These are phyloP conservation scores for Xerocomus amazonicus DNA, from an alignment of 1,284 basidiomycete genomes.

Conservation along the genomic window DNA sequence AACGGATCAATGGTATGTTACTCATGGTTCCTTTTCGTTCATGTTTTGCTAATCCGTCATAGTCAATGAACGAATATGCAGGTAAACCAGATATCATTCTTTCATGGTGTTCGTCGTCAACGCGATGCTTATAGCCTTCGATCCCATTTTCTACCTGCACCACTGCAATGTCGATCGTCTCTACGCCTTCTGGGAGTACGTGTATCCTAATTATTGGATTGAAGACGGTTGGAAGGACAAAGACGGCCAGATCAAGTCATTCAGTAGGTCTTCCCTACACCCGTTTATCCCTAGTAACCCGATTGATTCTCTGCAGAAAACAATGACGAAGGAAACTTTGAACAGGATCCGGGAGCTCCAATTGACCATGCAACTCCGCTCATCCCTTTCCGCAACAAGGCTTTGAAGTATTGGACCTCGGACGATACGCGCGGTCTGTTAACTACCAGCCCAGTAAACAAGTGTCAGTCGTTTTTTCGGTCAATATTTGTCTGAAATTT, in stretches of 20 bases:
- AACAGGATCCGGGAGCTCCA: neutral
- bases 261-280: slow-evolving; percentile 6
- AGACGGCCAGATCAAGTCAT: slow-evolving; percentile 1
- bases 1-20: slow-evolving; percentile 14
- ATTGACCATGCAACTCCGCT: neutral
- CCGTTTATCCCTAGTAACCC: neutral
- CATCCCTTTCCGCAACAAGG: neutral
- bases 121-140: slow-evolving; percentile 4
- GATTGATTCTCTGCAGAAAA: neutral
- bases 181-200: slow-evolving; percentile 21
- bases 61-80: slow-evolving; percentile 16
- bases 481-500: neutral
- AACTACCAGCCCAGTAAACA: neutral
- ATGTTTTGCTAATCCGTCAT: neutral
- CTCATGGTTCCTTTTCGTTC: neutral
- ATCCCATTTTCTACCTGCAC: slow-evolving; percentile 18
- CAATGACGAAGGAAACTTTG: neutral
- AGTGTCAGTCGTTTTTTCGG: slow-evolving; percentile 1
- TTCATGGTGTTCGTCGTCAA: no score
- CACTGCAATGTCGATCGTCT: slow-evolving; percentile 16
- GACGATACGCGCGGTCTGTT: neutral
- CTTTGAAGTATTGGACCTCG: neutral
- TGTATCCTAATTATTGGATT: slow-evolving; percentile 17
- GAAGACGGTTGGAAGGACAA: slow-evolving; percentile 11
- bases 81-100: neutral